Percentiles rank a stretch among this genome's conserved stretches.
phyloP scores from a whole-genome alignment of 2,329 filamentous ascomycete genomes.

The Diplodia sapinea region DNA sequence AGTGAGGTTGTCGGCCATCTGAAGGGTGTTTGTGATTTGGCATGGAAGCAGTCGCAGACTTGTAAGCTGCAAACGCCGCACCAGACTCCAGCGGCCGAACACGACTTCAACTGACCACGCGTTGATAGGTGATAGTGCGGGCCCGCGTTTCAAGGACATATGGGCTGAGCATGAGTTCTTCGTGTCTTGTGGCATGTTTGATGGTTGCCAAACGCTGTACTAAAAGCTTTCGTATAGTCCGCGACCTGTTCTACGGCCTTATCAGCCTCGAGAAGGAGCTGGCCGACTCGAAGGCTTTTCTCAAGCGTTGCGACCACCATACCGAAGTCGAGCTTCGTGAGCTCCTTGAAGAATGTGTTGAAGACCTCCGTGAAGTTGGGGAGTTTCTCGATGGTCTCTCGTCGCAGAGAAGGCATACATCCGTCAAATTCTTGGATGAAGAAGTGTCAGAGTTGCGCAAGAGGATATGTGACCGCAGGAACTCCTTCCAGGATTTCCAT shows the following conservation, averaged over 20 bases:
- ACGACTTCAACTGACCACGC: neutral
- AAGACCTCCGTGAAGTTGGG: constrained; percentile 8
- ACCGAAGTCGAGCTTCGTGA: constrained; percentile 18
- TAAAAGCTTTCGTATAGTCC: neutral
- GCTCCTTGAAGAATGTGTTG: constrained; percentile 12
- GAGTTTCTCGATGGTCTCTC: neutral
- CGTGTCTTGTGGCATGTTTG: neutral
- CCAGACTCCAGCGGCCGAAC: neutral
- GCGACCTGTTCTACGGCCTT: neutral
- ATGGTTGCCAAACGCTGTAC: neutral
- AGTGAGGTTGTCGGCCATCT: constrained; percentile 15
- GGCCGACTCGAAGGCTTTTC: constrained; percentile 3
- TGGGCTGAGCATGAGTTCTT: neutral
- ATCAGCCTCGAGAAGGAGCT: constrained; percentile 1
- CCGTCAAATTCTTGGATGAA: neutral
- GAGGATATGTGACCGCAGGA: constrained; percentile 5
- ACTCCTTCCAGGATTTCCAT: neutral
- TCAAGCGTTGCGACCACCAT: constrained; percentile 16
- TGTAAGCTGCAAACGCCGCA: constrained; percentile 1
- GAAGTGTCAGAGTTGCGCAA: neutral
- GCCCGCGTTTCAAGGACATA: neutral
- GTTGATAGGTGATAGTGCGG: neutral
- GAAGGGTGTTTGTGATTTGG: constrained; percentile 1
- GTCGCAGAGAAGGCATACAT: neutral
- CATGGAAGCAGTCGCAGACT: constrained; percentile 1